phyloP scores from a whole-genome alignment of 208 protist genomes.

The Tritrichomonas musculus region DNA sequence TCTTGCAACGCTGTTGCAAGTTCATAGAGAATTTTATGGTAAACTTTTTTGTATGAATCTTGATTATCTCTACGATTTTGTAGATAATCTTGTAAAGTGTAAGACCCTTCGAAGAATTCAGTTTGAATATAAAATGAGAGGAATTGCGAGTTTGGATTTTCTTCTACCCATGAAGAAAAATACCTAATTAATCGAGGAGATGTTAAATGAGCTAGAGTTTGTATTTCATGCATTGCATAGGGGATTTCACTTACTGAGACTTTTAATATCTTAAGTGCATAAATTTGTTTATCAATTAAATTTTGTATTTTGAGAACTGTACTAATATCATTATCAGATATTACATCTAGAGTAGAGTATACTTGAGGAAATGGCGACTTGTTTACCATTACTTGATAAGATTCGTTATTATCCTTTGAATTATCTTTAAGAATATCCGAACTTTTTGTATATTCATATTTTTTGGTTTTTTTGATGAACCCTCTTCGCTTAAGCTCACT shows the following conservation, averaged over 20 bases:
- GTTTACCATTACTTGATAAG: no score
- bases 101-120: not conserved
- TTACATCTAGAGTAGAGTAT: not conserved
- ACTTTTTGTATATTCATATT: no score
- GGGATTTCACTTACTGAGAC: not conserved
- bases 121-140: not conserved
- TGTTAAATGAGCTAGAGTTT: not conserved
- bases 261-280: not conserved
- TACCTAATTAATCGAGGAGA: not conserved
- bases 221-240: not conserved
- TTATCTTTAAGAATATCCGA: no score
- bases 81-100: not conserved
- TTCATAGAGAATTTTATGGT: not conserved
- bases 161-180: constrained; percentile 10
- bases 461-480: no score
- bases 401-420: no score
- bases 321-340: not conserved
- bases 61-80: not conserved
- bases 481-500: no score
- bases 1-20: not conserved
- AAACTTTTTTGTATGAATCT: not conserved
- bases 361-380: not conserved
- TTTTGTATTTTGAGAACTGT: not conserved
- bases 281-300: constrained; percentile 14
- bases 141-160: no score